Conservation (phyloP, 192 early-diverging fungal genomes). For the Coemansia sp. region DNA sequence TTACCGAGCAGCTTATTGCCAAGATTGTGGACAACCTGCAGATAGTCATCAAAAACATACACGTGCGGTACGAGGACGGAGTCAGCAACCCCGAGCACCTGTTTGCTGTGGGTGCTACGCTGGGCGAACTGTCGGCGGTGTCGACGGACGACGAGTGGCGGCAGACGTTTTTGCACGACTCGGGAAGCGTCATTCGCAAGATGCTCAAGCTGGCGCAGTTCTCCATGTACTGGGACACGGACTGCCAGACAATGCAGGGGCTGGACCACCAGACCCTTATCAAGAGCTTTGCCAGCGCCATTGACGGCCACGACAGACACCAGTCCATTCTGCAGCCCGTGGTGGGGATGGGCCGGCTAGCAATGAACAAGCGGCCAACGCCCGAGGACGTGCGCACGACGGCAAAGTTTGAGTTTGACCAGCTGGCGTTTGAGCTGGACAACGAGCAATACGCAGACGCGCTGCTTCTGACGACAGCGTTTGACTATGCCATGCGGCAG, state of each 20-base stretch:
- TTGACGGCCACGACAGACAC: constrained; percentile 26
- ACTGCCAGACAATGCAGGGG: constrained; percentile 59
- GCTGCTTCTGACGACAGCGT: constrained; percentile 73
- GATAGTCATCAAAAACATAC: constrained; percentile 91
- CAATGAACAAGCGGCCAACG: constrained; percentile 67
- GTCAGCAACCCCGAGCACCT: constrained; percentile 71
- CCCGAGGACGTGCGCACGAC: constrained; percentile 58
- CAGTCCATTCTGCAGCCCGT: constrained; percentile 92
- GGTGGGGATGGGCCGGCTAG: constrained; percentile 78
- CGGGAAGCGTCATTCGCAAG: constrained; percentile 83
- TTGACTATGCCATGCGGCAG: constrained; percentile 76
- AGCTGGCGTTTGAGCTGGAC: constrained; percentile 86
- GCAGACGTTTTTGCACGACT: constrained; percentile 73
- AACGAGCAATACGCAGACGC: constrained; percentile 85
- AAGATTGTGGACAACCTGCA: constrained; percentile 98
- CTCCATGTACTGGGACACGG: constrained; percentile 87
- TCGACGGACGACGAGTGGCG: constrained; percentile 87
- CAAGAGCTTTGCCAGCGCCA: constrained; percentile 16
- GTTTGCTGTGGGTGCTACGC: constrained; percentile 85
- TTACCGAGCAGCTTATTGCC: constrained; percentile 82
- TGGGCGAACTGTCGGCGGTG: constrained; percentile 86
- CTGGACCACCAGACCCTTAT: constrained; percentile 53
- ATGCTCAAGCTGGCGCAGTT: constrained; percentile 69
- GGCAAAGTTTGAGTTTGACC: constrained; percentile 80
- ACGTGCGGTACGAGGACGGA: constrained; percentile 92